A percentile compares a stretch with the other conserved stretches of the same genome.
phyloP scores from a whole-genome alignment of 1,284 basidiomycete genomes.

The Vanrija sp. region DNA sequence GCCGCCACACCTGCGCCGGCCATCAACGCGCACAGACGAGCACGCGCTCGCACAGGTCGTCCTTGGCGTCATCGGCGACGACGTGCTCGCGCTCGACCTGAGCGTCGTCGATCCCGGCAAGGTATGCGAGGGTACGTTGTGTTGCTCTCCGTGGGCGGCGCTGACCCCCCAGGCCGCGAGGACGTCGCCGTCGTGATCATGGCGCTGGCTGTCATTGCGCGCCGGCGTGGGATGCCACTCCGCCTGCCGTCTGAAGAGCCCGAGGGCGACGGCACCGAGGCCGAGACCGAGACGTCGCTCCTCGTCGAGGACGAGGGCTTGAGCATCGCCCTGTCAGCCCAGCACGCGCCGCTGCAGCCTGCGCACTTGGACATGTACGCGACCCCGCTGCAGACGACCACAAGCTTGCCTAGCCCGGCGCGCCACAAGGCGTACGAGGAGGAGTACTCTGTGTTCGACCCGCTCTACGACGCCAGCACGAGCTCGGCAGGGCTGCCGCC shows the following conservation, averaged over 20 bases:
- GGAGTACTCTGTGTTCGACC: background rate
- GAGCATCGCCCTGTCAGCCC: background rate
- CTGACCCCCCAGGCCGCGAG: slow-evolving; percentile 10
- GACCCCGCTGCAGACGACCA: background rate
- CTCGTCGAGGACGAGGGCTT: background rate
- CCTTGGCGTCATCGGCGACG: slow-evolving; percentile 28
- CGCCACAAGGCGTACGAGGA: background rate
- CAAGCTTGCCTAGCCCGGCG: too few relatives aligned
- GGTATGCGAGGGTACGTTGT: slow-evolving; percentile 1
- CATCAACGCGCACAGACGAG: slow-evolving; percentile 16
- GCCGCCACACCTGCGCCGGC: slow-evolving; percentile 9
- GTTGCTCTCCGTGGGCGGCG: too few relatives aligned
- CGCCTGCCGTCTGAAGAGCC: background rate
- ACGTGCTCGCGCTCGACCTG: slow-evolving; percentile 28
- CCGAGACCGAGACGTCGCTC: background rate
- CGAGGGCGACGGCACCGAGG: slow-evolving; percentile 1
- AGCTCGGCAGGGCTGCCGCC: background rate
- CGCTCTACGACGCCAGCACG: background rate
- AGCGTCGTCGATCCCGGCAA: slow-evolving; percentile 21
- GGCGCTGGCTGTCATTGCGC: slow-evolving; percentile 29
- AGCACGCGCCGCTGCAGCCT: background rate
- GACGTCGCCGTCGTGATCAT: slow-evolving; percentile 29
- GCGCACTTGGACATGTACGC: background rate
- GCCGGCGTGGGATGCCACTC: slow-evolving; percentile 20
- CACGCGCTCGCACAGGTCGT: slow-evolving; percentile 26